A percentile compares a stretch with the other conserved stretches of the same genome.
These are phyloP conservation scores for Trichosporon faecale DNA, from an alignment of 1,284 basidiomycete species.

Conservation along the genomic window DNA sequence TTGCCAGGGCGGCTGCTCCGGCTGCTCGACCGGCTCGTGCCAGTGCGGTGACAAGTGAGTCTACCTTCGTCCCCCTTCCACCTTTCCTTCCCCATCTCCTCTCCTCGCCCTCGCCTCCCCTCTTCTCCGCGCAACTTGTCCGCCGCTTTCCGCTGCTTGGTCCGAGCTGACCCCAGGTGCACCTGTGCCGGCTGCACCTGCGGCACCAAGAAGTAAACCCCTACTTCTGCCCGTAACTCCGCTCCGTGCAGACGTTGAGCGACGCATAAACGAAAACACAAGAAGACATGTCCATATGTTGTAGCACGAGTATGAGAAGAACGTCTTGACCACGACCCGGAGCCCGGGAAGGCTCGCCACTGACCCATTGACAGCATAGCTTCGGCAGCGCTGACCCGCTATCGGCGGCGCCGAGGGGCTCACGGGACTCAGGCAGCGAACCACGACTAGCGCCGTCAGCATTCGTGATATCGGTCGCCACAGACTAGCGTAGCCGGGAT, in stretches of 20 bases:
- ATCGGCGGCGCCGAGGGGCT: no score
- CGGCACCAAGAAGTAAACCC: conserved; percentile 7
- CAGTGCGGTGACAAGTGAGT: conserved; percentile 9
- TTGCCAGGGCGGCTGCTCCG: conserved; percentile 8
- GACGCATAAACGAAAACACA: background rate
- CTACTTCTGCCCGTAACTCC: background rate
- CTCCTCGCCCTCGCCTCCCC: background rate
- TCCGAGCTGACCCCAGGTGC: background rate
- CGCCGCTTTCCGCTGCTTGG: no score
- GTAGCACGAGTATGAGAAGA: conserved; percentile 2
- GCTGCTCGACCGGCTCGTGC: conserved; percentile 1
- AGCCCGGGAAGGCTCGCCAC: background rate
- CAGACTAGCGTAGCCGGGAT: no score
- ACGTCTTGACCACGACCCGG: background rate
- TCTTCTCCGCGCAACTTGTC: background rate
- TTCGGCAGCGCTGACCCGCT: no score
- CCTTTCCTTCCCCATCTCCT: background rate
- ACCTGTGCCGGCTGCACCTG: conserved; percentile 1
- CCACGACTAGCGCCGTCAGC: no score
- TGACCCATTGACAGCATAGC: background rate
- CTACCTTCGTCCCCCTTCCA: no score
- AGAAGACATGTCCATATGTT: background rate
- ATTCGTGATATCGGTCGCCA: no score
- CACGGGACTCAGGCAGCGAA: no score
- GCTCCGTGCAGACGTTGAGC: background rate